These are phyloP conservation scores for Xylaria longipes DNA, from an alignment of 495 filamentous ascomycete species.

Conservation along the genomic window DNA sequence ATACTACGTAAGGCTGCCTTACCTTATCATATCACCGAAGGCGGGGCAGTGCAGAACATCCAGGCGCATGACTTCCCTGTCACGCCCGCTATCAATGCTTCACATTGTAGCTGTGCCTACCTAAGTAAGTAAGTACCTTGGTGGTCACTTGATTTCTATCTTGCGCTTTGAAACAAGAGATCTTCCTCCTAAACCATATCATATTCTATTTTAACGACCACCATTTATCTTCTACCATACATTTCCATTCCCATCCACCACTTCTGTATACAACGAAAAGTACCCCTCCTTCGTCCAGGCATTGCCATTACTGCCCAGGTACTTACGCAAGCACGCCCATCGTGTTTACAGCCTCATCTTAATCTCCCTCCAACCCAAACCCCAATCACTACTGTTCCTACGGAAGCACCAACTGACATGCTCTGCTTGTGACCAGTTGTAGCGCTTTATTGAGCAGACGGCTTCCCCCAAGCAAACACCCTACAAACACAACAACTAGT, in stretches of 20 bases:
- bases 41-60: constrained; percentile 3
- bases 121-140: too few species aligned
- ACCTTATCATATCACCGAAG: constrained; percentile 2
- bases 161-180: not conserved
- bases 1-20: not conserved
- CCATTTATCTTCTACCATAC: not conserved
- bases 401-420: not conserved
- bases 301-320: not conserved
- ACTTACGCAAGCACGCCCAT: not conserved
- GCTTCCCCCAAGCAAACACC: not conserved
- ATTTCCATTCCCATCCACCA: not conserved
- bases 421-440: not conserved
- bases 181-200: not conserved
- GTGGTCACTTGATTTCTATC: not conserved
- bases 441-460: not conserved
- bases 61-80: constrained; percentile 18
- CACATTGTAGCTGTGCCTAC: not conserved
- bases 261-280: not conserved
- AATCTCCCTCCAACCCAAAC: not conserved
- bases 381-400: not conserved
- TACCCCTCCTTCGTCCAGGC: constrained; percentile 8
- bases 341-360: not conserved
- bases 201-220: not conserved
- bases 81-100: constrained; percentile 10
- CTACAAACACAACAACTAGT: not conserved